Evolutionary conservation across 2,329 filamentous ascomycete genomes (phyloP).

Genomic region (Zymoseptoria passerinii): DNA sequence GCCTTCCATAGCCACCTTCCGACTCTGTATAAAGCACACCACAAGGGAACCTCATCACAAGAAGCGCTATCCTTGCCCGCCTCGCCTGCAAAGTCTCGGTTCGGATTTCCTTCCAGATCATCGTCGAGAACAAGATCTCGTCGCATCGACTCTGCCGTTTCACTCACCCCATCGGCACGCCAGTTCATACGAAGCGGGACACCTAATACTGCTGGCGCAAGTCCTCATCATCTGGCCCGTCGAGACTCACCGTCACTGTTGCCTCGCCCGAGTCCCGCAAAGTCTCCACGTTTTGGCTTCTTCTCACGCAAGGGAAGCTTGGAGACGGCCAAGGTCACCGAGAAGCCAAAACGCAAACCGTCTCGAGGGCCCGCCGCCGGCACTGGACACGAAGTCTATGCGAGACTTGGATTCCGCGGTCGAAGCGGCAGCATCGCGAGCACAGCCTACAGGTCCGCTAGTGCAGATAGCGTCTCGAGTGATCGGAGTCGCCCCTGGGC

Average conservation of each 20-base stretch:
- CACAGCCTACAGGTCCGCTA: conserved; percentile 40
- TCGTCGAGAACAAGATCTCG: conserved; percentile 27
- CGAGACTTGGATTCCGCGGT: conserved; percentile 55
- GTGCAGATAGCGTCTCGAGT: conserved; percentile 34
- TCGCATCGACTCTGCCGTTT: conserved; percentile 27
- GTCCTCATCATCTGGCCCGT: conserved; percentile 16
- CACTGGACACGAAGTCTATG: conserved; percentile 88
- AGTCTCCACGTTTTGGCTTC: conserved; percentile 63
- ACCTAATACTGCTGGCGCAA: conserved; percentile 8
- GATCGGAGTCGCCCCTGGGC: conserved; percentile 28
- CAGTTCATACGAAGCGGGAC: conserved; percentile 12
- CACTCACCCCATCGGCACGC: conserved; percentile 20
- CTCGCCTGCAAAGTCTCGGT: conserved; percentile 33
- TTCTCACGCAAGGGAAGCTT: conserved; percentile 65
- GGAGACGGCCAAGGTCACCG: conserved; percentile 41
- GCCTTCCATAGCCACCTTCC: conserved; percentile 50
- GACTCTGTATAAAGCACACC: conserved; percentile 39
- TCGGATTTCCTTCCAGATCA: conserved; percentile 28
- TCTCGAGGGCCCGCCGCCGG: conserved; percentile 79
- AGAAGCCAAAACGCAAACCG: conserved; percentile 51
- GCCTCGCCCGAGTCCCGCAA: conserved; percentile 51
- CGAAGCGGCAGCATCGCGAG: conserved; percentile 55
- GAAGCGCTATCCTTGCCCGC: conserved; percentile 33
- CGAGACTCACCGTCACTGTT: conserved; percentile 31
- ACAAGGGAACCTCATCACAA: conserved; percentile 44